phyloP scores from a whole-genome alignment of 768 basidiomycete genomes.

The Rhodotorula paludigena region DNA sequence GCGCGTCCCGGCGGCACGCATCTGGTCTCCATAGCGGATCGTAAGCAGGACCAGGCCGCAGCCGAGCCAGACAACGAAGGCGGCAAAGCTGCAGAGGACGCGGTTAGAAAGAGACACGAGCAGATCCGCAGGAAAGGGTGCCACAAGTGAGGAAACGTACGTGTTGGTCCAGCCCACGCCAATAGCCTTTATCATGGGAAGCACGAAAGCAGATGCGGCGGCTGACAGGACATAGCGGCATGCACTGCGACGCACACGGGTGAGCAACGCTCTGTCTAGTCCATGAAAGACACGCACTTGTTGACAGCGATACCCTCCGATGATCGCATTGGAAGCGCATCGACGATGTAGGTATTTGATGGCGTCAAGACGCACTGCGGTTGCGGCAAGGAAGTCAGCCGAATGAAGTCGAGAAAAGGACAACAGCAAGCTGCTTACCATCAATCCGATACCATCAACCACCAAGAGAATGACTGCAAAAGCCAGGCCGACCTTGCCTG shows the following conservation, averaged over 20 bases:
- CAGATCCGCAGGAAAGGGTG: too few relatives aligned
- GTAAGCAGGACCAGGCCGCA: slow-evolving; percentile 19
- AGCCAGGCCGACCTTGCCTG: slow-evolving; percentile 11
- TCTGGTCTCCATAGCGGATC: slow-evolving; percentile 16
- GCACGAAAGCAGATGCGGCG: slow-evolving; percentile 46
- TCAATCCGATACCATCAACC: slow-evolving; percentile 10
- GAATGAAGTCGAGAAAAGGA: background rate
- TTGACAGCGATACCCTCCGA: slow-evolving; percentile 46
- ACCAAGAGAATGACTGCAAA: slow-evolving; percentile 4
- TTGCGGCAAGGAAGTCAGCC: background rate
- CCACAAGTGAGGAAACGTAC: too few relatives aligned
- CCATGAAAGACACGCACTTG: slow-evolving; percentile 27
- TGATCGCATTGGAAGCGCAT: slow-evolving; percentile 2
- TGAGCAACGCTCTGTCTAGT: background rate
- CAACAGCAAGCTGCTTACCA: background rate
- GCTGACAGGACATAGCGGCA: slow-evolving; percentile 39
- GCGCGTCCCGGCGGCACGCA: slow-evolving; percentile 5
- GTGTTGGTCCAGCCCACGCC: slow-evolving; percentile 48
- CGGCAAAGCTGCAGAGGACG: too few relatives aligned
- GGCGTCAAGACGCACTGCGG: slow-evolving; percentile 12
- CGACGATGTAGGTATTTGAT: slow-evolving; percentile 16
- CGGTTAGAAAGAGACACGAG: too few relatives aligned
- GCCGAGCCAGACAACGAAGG: slow-evolving; percentile 35
- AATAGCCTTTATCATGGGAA: slow-evolving; percentile 47
- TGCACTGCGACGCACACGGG: background rate